Evolutionary conservation across 2,329 filamentous ascomycete species (phyloP), one percentile per base, ranked within the genome.

Genomic region (Sclerotinia spermophila): DNA sequence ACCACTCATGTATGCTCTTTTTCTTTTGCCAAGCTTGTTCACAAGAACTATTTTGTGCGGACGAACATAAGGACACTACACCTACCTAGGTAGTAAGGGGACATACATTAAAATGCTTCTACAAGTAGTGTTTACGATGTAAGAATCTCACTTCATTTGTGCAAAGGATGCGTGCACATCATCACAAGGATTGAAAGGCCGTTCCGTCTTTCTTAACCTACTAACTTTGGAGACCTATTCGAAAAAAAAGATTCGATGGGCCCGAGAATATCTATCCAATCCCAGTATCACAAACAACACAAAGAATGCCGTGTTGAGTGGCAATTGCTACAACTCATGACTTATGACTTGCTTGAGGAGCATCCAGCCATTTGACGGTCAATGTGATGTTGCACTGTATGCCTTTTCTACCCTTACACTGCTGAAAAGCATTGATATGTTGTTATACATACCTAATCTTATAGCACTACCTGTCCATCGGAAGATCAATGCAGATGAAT

Each of bases 361-460:
- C 38, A 60, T 40, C 66, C 48, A 27, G 55, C 30, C 55, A 48
- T 51, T 27, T 55, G 17, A 30, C 40, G 30, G n/a, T 40, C 45
- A 38, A 51, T 51, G 27, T 51, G 30, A 64, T 15, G 30, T 64
- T 51, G 27, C 30, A 64, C 44, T 7, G 30, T 51, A n/a, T 51
- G 44, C 60, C 21, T n/a, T 27, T 45, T 48, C 60, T 5, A 19
- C 33, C 42, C 44, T 51, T 38, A 38, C 61, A 51, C 45, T n/a
- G 62, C 62, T 30, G 62, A 65, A 51, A 53, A 30, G 62, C 35
- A 45, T 65, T 27, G 27, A 35, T 21, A 21, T 68, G 66, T 68
- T 68, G 66, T 68, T 68, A 44, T 55, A 69, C 67, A 33, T 53
- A 55, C 67, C 38, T 53, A 53, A 60, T 59, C 67, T 58, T n/a